A percentile compares a stretch with the other conserved stretches of the same genome.
Conservation (phyloP, 2,329 filamentous ascomycete species). For the Epichloe gansuensis region DNA sequence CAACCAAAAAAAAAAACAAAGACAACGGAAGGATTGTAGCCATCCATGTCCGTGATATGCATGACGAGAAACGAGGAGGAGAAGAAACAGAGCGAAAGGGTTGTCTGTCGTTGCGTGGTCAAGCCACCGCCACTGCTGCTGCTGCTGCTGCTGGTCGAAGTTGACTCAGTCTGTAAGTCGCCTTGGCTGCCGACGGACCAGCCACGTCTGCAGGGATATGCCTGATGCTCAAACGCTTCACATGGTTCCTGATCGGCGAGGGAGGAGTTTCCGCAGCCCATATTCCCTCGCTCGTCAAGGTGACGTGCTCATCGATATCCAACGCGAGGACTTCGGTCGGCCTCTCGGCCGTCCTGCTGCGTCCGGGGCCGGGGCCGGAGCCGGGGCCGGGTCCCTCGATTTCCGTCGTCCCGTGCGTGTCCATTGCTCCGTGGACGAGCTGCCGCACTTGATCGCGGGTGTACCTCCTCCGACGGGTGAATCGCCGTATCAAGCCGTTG, state of each 20-base stretch:
- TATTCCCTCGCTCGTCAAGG: conserved; percentile 27
- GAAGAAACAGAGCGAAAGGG: not conserved
- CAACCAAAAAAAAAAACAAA: no score
- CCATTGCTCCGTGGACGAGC: conserved; percentile 12
- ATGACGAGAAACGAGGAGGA: not conserved
- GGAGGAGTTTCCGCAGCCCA: conserved; percentile 10
- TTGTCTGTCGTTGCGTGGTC: not conserved
- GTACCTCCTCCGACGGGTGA: conserved; percentile 35
- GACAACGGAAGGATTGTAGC: no score
- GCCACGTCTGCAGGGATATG: not conserved
- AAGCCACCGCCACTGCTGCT: not conserved
- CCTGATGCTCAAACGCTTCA: conserved; percentile 2
- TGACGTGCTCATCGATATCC: conserved; percentile 28
- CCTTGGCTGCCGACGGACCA: not conserved
- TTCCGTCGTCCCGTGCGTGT: not conserved
- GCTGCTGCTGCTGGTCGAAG: not conserved
- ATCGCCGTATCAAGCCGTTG: conserved; percentile 35
- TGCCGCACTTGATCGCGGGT: conserved; percentile 31
- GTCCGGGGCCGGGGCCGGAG: conserved; percentile 9
- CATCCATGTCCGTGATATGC: no score
- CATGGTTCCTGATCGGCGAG: not conserved
- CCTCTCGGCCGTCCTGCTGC: conserved; percentile 5
- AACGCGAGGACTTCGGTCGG: conserved; percentile 30
- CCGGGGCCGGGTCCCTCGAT: not conserved
- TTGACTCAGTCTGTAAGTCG: not conserved